These are phyloP conservation scores for Lomentospora prolificans DNA, from an alignment of 2,329 filamentous ascomycete genomes.

Conservation along the genomic window DNA sequence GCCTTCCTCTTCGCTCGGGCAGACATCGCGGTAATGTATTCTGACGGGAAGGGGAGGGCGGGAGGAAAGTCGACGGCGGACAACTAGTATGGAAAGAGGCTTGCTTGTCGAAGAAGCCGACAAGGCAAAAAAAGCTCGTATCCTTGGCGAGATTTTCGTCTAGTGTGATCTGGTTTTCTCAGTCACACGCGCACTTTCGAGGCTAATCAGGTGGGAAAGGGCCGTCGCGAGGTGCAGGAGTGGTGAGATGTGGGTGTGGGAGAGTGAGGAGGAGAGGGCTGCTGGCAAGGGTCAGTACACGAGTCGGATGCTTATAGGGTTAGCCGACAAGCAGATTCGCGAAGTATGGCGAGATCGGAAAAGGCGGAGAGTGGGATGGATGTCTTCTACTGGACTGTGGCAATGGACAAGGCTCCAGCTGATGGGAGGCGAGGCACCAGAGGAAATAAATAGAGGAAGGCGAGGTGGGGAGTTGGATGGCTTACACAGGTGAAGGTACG, in stretches of 20 bases:
- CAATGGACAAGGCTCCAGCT: not conserved
- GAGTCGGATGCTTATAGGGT: too few species aligned
- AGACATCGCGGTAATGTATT: constrained; percentile 25
- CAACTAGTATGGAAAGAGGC: too few species aligned
- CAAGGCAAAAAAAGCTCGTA: not conserved
- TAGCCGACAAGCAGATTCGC: not conserved
- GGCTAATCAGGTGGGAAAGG: constrained; percentile 6
- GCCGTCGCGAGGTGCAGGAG: constrained; percentile 1
- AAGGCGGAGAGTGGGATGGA: too few species aligned
- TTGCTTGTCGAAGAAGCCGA: not conserved
- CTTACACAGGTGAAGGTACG: too few species aligned
- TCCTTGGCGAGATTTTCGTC: not conserved
- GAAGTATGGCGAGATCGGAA: not conserved
- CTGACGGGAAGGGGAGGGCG: not conserved
- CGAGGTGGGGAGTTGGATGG: too few species aligned
- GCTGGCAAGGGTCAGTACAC: not conserved
- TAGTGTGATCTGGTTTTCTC: not conserved
- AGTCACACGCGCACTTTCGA: not conserved
- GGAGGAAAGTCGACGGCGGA: too few species aligned
- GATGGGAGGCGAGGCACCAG: not conserved
- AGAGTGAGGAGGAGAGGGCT: not conserved
- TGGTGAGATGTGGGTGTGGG: not conserved
- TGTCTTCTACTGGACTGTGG: too few species aligned
- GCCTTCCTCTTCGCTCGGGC: constrained; percentile 44
- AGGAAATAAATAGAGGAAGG: too few species aligned